Evolutionary conservation across 441 rosid species (phyloP).

Genomic region (Erodium texanum): DNA sequence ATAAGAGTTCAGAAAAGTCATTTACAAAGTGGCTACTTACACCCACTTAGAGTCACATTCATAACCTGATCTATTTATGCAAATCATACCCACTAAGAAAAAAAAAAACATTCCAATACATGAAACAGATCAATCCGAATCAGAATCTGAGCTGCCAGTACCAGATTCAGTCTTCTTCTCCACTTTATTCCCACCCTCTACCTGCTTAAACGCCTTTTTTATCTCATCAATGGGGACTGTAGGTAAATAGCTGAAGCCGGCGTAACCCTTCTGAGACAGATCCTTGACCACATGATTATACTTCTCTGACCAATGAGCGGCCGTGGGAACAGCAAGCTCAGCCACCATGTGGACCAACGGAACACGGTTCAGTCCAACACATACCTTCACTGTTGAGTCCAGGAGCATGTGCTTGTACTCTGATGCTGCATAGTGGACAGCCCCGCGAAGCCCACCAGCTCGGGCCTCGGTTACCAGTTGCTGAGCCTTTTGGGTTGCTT

Average conservation of each 20-base stretch:
- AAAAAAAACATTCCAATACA: neutral
- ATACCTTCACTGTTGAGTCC: constrained; percentile 41
- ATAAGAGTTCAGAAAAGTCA: neutral
- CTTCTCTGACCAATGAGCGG: constrained; percentile 39
- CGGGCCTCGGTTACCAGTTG: constrained; percentile 43
- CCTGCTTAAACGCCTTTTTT: constrained; percentile 39
- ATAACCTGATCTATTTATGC: neutral
- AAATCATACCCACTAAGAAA: neutral
- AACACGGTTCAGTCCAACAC: constrained; percentile 41
- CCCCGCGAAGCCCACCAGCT: constrained; percentile 50
- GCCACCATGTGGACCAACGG: constrained; percentile 42
- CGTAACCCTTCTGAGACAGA: constrained; percentile 48
- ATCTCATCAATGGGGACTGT: constrained; percentile 64
- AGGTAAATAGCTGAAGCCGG: constrained; percentile 44
- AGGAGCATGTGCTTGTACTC: constrained; percentile 50
- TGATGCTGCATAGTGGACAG: constrained; percentile 32
- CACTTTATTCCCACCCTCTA: constrained; percentile 12
- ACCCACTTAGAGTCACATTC: neutral
- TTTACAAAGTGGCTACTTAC: neutral
- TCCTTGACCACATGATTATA: constrained; percentile 44
- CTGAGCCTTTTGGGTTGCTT: constrained; percentile 38
- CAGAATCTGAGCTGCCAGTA: constrained; percentile 26
- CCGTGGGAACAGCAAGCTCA: constrained; percentile 43
- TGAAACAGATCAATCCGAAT: constrained; percentile 38
- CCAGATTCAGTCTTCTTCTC: constrained; percentile 25